Percentiles rank a stretch among this genome's conserved stretches.
Evolutionary conservation across 2,329 filamentous ascomycete genomes (phyloP).

Genomic region (Rhytidhysteron rufulum): DNA sequence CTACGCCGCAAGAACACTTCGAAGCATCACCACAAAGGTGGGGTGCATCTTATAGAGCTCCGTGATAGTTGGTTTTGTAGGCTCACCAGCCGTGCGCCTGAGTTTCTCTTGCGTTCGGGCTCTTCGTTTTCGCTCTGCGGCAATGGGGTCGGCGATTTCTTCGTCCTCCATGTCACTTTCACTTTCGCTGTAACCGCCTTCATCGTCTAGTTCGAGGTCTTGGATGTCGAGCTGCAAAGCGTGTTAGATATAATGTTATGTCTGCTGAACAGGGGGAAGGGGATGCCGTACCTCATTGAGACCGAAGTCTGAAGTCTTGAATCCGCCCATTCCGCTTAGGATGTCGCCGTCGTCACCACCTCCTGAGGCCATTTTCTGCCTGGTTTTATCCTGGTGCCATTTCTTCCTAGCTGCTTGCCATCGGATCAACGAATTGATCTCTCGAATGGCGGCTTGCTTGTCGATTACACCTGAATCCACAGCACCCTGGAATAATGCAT

Average conservation of each 20-base stretch:
- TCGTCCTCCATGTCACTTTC: conserved; percentile 53
- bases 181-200: conserved; percentile 58
- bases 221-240: conserved; percentile 64
- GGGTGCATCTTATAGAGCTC: conserved; percentile 79
- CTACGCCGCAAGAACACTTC: conserved; percentile 65
- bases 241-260: conserved; percentile 1
- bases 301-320: conserved; percentile 84
- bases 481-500: conserved; percentile 82
- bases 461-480: conserved; percentile 65
- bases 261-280: not conserved
- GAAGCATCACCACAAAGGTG: conserved; percentile 76
- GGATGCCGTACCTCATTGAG: conserved; percentile 62
- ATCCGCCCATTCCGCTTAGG: conserved; percentile 46
- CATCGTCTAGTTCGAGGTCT: conserved; percentile 78
- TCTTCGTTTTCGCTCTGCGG: conserved; percentile 75
- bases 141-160: conserved; percentile 82
- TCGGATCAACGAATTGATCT: conserved; percentile 80
- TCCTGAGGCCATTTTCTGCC: conserved; percentile 97
- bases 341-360: conserved; percentile 49
- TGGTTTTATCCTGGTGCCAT: conserved; percentile 96
- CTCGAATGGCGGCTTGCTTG: conserved; percentile 65
- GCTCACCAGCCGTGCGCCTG: conserved; percentile 76
- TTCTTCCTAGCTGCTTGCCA: conserved; percentile 97
- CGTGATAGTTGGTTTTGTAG: conserved; percentile 70
- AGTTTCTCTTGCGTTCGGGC: conserved; percentile 76